These are phyloP conservation scores for Zalaria sp. DNA, from an alignment of 2,329 filamentous ascomycete species.

Conservation along the genomic window DNA sequence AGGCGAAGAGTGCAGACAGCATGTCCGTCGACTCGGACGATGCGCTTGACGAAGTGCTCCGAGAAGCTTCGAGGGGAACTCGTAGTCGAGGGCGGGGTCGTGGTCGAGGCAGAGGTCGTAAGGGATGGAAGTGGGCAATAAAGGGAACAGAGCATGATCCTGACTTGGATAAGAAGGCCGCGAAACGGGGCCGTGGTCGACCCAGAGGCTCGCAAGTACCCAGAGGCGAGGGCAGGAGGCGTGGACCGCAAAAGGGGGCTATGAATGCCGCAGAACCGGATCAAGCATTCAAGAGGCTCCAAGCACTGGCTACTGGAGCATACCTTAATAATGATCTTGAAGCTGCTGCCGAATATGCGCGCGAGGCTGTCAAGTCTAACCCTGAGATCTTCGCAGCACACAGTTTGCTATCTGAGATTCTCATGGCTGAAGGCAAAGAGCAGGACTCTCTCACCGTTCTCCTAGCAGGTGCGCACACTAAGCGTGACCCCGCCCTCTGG, in stretches of 20 bases:
- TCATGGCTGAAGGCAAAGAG: conserved; percentile 39
- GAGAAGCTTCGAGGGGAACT: conserved; percentile 1
- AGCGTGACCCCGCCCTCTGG: conserved; percentile 43
- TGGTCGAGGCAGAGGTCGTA: conserved; percentile 9
- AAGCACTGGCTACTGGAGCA: conserved; percentile 52
- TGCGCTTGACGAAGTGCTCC: conserved; percentile 5
- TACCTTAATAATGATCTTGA: conserved; percentile 50
- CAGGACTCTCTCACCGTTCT: conserved; percentile 42
- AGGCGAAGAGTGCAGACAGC: conserved; percentile 6
- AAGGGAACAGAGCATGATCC: conserved; percentile 19
- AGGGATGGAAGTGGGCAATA: conserved; percentile 17
- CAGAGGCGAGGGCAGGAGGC: conserved; percentile 7
- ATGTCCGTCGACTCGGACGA: conserved; percentile 5
- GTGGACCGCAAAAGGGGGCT: neutral
- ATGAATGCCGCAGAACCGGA: conserved; percentile 52
- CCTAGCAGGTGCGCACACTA: conserved; percentile 43
- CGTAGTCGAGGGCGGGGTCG: conserved; percentile 6
- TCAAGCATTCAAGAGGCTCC: conserved; percentile 54
- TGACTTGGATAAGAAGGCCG: conserved; percentile 7
- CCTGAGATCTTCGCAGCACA: conserved; percentile 50
- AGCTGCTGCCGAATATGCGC: conserved; percentile 38
- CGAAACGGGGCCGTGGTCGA: conserved; percentile 3
- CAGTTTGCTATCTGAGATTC: conserved; percentile 45
- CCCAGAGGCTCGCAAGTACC: conserved; percentile 3
- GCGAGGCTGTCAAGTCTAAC: conserved; percentile 39